phyloP scores from a whole-genome alignment of 2,329 filamentous ascomycete genomes.

The Mycocentrospora acerina region DNA sequence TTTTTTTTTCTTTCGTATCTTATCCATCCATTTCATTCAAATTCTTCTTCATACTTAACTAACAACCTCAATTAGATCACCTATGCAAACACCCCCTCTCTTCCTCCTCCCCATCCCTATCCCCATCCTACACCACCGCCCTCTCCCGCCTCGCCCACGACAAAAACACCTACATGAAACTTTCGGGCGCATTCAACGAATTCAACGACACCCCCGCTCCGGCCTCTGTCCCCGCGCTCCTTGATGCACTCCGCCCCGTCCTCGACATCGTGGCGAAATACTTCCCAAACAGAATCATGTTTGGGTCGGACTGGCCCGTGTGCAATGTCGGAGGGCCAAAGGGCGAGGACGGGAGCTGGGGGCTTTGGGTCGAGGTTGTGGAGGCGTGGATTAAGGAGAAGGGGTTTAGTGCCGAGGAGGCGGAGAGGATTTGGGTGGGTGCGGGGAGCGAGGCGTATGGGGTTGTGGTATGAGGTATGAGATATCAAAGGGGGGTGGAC shows the following conservation, averaged over 20 bases:
- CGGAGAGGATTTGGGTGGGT: constrained; percentile 68
- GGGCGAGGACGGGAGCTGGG: constrained; percentile 63
- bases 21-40: neutral
- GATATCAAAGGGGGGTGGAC: no score
- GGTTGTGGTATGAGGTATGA: no score
- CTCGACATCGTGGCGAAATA: constrained; percentile 58
- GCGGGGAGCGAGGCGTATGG: constrained; percentile 74
- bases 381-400: constrained; percentile 59
- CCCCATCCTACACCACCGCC: constrained; percentile 69
- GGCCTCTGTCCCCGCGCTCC: constrained; percentile 1
- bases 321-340: constrained; percentile 68
- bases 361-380: constrained; percentile 72
- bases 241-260: constrained; percentile 23
- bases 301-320: constrained; percentile 91
- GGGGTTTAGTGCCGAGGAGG: constrained; percentile 60
- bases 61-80: constrained; percentile 66
- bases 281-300: constrained; percentile 78
- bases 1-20: neutral
- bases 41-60: neutral
- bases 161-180: constrained; percentile 78
- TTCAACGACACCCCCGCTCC: constrained; percentile 56
- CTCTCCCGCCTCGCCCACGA: constrained; percentile 68
- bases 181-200: constrained; percentile 84
- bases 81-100: constrained; percentile 85
- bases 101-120: constrained; percentile 44